Evolutionary conservation across 2,329 filamentous ascomycete genomes (phyloP), one percentile per base, ranked within the genome.

Genomic region (Magnaporthales sp.): DNA sequence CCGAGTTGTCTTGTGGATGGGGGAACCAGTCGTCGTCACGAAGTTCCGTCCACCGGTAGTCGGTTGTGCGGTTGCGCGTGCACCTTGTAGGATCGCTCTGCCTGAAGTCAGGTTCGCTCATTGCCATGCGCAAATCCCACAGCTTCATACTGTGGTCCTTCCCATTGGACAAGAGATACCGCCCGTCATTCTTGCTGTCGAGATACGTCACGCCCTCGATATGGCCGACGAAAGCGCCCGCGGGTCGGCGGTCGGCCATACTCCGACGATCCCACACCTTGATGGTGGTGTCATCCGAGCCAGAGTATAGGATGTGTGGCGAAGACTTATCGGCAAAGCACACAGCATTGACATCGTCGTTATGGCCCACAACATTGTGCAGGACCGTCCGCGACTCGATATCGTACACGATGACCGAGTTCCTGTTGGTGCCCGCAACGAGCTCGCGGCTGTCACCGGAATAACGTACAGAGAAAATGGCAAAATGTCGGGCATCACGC

Each of bases 111-210:
- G 88, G 84, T 0, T 90, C 89, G 5, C 88, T 88, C 82, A 95
- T 91, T 84, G 93, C 94, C 83, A 91, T 96, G 65, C 94, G 85
- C 67, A 97, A 76, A 76, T 99, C 95, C 95, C 95, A 99, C 0
- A 99, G 84, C 78, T 98, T 98, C 87, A 96, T 96, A 58, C 89
- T 94, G 77, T 98, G 95, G 74, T 99, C 95, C 75, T 98, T 99
- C 69, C 88, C 92, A 73, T 99, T 99, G 70, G 90, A 93, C 29
- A 99, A 85, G 9, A 98, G 90, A 75, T 98, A 98, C 67, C 88
- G 81, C 4, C 88, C 88, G 73, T 90, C 88, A 65, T 86, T 86
- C 73, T 90, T 90, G 76, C 85, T 88, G 76, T 90, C 88, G 66
- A 90, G 83, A 72, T 90, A 90, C 0, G 88, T 90, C 64, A 90